These are phyloP conservation scores for Rhizopus delemar DNA, from an alignment of 371 early-diverging fungal species.

Conservation along the genomic window DNA sequence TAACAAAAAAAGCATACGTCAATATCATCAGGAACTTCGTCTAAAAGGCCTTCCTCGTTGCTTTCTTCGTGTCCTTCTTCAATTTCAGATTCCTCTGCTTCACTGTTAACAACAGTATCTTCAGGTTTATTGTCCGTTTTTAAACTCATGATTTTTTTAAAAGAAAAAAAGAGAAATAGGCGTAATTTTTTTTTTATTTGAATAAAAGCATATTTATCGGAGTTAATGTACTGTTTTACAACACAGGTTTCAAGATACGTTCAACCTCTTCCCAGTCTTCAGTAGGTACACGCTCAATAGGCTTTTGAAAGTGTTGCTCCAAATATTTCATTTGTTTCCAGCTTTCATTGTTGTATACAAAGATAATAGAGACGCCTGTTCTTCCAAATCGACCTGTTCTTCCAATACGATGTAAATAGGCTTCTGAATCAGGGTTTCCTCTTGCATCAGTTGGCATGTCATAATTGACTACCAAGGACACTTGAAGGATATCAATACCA, in stretches of 20 bases:
- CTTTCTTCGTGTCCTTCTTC: conserved; percentile 23
- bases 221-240: neutral
- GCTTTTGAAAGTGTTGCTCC: conserved; percentile 69
- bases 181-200: neutral
- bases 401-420: conserved; percentile 98
- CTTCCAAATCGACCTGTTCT: conserved; percentile 98
- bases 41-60: conserved; percentile 33
- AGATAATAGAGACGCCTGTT: conserved; percentile 92
- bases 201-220: neutral
- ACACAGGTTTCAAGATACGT: conserved; percentile 63
- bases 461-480: conserved; percentile 37
- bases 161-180: neutral
- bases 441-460: conserved; percentile 47
- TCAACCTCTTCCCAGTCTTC: conserved; percentile 76
- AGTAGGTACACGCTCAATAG: conserved; percentile 73
- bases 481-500: conserved; percentile 90
- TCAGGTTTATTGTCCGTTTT: neutral
- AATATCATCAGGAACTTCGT: conserved; percentile 44
- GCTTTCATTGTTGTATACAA: conserved; percentile 75
- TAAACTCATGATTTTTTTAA: neutral
- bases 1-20: conserved; percentile 18
- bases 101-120: conserved; percentile 12
- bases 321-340: conserved; percentile 75
- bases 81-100: conserved; percentile 27
- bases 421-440: conserved; percentile 80